Evolutionary conservation across 176 grass and related monocot species (phyloP), one percentile per base, ranked within the genome.

Genomic region (Miscanthus lutarioriparius): DNA sequence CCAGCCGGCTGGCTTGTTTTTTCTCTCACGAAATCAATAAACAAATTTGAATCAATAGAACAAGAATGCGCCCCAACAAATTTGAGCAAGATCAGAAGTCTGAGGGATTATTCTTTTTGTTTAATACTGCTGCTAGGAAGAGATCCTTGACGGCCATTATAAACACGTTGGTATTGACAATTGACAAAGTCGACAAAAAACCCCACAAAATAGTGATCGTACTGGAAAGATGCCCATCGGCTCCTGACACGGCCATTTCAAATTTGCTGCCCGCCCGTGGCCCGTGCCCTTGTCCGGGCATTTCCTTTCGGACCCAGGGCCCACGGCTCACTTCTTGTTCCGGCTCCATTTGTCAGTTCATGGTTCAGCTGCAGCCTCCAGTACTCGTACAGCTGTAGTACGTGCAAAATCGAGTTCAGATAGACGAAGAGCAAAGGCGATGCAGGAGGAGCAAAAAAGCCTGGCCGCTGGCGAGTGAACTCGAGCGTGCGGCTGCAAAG

Each of bases 401-500:
- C 65, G 66, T 69, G 35, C 35, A n/a, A 33, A 65, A 35, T 35
- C 33, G 54, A 44, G 26, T 6, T 25, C 35, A 6, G 25, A 20
- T 10, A 8, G 13, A 53, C 38, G 36, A 53, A 35, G 40, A 35
- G 33, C 3, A 30, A 30, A 30, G 28, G 28, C 28, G 28, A 30
- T 30, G 28, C 28, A 30, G 28, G 28, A 30, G n/a, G n/a, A 30
- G 2, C 28, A 30, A 30, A 30, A 30, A 30, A 30, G 28, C 33
- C 33, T 35, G 4, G 4, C 33, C 2, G 28, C 28, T 30, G 28
- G 28, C 28, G 28, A 67, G 49, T 66, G 58, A 82, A 80, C 49
- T 53, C 72, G 72, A 77, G 43, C 20, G 78, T 44, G 67, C 14
- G 30, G 45, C 62, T 37, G 79, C 86, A 82, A 87, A 90, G 88